phyloP scores from a whole-genome alignment of 768 basidiomycete genomes.

The Termitomyces sp. region DNA sequence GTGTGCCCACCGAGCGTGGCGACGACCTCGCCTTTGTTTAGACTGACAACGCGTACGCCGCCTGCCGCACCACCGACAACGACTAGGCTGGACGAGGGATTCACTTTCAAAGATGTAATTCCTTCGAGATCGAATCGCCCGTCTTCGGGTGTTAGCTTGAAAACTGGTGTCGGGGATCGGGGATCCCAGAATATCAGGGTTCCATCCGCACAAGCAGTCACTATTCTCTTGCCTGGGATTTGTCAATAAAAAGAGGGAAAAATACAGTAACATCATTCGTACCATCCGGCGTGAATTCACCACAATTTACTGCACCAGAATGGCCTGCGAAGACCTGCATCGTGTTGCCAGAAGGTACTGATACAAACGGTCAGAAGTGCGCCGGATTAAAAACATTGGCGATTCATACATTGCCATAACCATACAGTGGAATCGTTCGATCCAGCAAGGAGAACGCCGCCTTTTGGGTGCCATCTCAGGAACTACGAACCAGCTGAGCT shows the following conservation, averaged over 20 bases:
- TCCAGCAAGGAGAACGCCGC: constrained; percentile 81
- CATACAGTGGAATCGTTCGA: constrained; percentile 92
- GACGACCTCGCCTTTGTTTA: constrained; percentile 83
- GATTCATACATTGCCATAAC: constrained; percentile 90
- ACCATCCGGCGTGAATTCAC: constrained; percentile 92
- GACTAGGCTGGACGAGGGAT: constrained; percentile 83
- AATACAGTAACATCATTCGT: constrained; percentile 5
- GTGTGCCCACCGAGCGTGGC: constrained; percentile 76
- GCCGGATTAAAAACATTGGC: neutral
- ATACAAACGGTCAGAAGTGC: neutral
- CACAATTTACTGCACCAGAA: constrained; percentile 75
- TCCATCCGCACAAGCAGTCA: constrained; percentile 83
- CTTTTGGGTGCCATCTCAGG: constrained; percentile 95
- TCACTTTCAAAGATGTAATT: constrained; percentile 83
- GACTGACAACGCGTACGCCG: constrained; percentile 79
- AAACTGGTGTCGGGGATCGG: constrained; percentile 66
- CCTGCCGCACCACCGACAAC: constrained; percentile 87
- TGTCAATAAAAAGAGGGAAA: neutral
- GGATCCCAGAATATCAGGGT: constrained; percentile 91
- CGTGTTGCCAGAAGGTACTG: constrained; percentile 91
- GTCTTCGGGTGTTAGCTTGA: constrained; percentile 71
- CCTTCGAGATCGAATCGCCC: constrained; percentile 76
- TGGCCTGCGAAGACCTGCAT: constrained; percentile 98
- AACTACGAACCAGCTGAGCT: constrained; percentile 50
- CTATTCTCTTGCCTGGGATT: constrained; percentile 71